Conservation (phyloP, 2,329 filamentous ascomycete species). For the Ophiostoma novo-ulmi region DNA sequence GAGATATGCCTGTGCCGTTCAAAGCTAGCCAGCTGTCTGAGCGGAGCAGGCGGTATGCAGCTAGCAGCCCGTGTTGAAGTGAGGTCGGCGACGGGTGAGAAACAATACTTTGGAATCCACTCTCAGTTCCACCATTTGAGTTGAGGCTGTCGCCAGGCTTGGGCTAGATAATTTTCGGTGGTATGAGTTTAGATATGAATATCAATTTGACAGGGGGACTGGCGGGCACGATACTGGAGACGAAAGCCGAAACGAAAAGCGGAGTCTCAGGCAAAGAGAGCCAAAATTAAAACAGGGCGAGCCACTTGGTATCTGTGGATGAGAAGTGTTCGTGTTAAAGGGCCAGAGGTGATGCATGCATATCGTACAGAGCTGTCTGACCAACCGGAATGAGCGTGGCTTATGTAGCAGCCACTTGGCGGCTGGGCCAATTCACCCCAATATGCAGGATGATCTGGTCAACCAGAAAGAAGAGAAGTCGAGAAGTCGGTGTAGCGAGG, state of each 20-base stretch:
- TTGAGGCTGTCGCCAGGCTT: too few species aligned
- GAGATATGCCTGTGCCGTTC: neutral
- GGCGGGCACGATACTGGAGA: too few species aligned
- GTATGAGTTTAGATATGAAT: neutral
- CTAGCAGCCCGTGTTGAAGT: conserved; percentile 2
- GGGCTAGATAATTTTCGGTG: too few species aligned
- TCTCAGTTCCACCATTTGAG: neutral
- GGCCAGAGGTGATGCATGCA: neutral
- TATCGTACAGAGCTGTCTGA: neutral
- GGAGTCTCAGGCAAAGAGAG: neutral
- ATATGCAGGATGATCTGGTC: neutral
- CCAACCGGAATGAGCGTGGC: conserved; percentile 3
- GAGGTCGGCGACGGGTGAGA: neutral
- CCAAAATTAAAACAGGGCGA: neutral
- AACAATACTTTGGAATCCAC: neutral
- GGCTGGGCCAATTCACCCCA: neutral
- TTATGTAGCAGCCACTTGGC: conserved; percentile 19
- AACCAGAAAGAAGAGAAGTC: neutral
- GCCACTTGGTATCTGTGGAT: neutral
- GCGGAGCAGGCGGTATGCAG: conserved; percentile 1
- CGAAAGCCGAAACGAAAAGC: neutral
- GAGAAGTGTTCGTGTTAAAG: neutral
- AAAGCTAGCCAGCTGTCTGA: neutral
- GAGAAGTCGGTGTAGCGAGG: neutral
- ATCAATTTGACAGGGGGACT: too few species aligned